These are phyloP conservation scores for Toxoplasma gondii DNA, from an alignment of 169 alveolate genomes.

Conservation along the genomic window DNA sequence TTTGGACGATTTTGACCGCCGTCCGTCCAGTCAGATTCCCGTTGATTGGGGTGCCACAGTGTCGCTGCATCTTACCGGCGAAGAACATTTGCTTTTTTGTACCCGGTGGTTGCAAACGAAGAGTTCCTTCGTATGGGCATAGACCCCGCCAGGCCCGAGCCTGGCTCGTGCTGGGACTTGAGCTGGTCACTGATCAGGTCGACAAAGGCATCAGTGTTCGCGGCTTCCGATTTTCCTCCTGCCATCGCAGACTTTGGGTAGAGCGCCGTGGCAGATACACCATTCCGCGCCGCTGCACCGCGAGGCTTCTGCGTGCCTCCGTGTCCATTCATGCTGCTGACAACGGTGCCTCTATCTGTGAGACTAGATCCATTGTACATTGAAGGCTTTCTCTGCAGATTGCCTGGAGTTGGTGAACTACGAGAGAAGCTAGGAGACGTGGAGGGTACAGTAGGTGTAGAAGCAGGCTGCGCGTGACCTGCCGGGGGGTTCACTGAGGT, in stretches of 20 bases:
- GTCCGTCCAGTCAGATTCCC: no score
- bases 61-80: slow-evolving; percentile 12
- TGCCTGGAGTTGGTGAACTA: background rate
- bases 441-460: background rate
- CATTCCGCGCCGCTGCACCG: background rate
- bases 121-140: background rate
- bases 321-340: background rate
- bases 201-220: slow-evolving; percentile 50
- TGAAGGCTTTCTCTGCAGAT: background rate
- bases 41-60: background rate
- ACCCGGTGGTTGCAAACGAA: background rate
- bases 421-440: background rate
- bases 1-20: no score
- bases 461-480: background rate
- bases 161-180: slow-evolving; percentile 26
- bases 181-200: slow-evolving; percentile 61
- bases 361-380: background rate
- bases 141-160: background rate
- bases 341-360: background rate
- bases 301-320: background rate
- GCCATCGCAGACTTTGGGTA: background rate
- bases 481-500: background rate
- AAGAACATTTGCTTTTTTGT: background rate
- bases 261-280: background rate
- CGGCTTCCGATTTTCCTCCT: background rate